Evolutionary conservation across 2,329 filamentous ascomycete species (phyloP).

Genomic region (Ustilaginoidea virens): DNA sequence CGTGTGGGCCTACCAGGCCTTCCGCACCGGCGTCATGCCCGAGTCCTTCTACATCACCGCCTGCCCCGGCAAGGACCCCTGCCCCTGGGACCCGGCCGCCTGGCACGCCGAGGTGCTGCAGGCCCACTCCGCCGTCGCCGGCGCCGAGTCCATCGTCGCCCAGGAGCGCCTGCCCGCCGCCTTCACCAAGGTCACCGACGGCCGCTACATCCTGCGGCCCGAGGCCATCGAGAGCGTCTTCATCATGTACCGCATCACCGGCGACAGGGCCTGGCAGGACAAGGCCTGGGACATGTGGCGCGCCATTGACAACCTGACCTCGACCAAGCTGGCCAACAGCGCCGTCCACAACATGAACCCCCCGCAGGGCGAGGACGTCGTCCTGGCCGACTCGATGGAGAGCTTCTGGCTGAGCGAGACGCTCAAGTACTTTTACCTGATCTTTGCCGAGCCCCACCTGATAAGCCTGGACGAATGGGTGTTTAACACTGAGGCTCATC

Average conservation of each 20-base stretch:
- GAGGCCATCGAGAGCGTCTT: constrained; percentile 40
- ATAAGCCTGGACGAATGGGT: constrained; percentile 56
- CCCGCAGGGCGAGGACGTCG: constrained; percentile 11
- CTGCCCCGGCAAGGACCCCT: constrained; percentile 16
- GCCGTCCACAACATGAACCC: constrained; percentile 26
- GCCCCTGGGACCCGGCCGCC: constrained; percentile 18
- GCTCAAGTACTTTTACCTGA: constrained; percentile 59
- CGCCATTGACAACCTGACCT: constrained; percentile 29
- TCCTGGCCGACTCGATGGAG: constrained; percentile 47
- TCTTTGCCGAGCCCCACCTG: constrained; percentile 49
- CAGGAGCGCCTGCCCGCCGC: constrained; percentile 31
- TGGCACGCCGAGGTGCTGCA: constrained; percentile 20
- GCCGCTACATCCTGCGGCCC: constrained; percentile 35
- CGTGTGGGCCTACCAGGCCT: constrained; percentile 52
- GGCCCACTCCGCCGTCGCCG: constrained; percentile 11
- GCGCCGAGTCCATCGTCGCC: constrained; percentile 11
- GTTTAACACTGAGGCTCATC: constrained; percentile 39
- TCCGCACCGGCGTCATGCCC: constrained; percentile 42
- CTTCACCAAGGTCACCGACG: constrained; percentile 41
- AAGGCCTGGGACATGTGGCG: constrained; percentile 39
- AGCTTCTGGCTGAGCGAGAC: constrained; percentile 59
- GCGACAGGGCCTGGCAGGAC: constrained; percentile 25
- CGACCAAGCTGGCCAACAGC: constrained; percentile 32
- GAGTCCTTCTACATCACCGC: constrained; percentile 28
- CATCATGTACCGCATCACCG: constrained; percentile 36